Evolutionary conservation across 768 basidiomycete genomes (phyloP).

Genomic region (Lentinula edodes): DNA sequence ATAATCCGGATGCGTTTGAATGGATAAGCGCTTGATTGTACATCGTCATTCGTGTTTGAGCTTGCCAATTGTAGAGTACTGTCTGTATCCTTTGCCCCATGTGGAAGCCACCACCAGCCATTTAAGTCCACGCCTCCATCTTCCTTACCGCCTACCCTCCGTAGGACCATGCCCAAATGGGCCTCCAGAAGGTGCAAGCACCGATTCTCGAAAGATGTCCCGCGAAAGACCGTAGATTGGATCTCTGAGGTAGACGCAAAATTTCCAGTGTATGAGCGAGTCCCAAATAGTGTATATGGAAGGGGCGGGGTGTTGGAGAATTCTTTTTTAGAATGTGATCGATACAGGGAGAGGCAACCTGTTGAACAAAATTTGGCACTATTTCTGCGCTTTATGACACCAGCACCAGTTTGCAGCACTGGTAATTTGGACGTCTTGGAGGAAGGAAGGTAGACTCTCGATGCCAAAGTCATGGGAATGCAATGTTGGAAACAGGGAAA

Average conservation of each 20-base stretch:
- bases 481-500: too few relatives aligned
- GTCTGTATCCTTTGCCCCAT: neutral
- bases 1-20: conserved; percentile 67
- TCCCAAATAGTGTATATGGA: neutral
- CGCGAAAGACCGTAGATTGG: conserved; percentile 57
- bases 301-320: neutral
- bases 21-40: neutral
- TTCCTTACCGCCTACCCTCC: conserved; percentile 75
- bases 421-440: neutral
- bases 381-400: neutral
- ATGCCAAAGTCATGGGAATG: neutral
- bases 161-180: conserved; percentile 74
- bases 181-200: conserved; percentile 55
- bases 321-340: neutral
- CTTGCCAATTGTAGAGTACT: neutral
- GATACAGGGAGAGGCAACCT: neutral
- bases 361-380: neutral
- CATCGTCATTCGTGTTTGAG: neutral
- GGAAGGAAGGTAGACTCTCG: neutral
- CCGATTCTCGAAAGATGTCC: conserved; percentile 70
- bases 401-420: neutral
- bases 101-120: conserved; percentile 92
- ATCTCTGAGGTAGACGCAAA: neutral
- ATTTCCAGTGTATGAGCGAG: neutral
- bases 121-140: conserved; percentile 87